Conservation (phyloP, 495 filamentous ascomycete species). For the Aspergillus cristatus region DNA sequence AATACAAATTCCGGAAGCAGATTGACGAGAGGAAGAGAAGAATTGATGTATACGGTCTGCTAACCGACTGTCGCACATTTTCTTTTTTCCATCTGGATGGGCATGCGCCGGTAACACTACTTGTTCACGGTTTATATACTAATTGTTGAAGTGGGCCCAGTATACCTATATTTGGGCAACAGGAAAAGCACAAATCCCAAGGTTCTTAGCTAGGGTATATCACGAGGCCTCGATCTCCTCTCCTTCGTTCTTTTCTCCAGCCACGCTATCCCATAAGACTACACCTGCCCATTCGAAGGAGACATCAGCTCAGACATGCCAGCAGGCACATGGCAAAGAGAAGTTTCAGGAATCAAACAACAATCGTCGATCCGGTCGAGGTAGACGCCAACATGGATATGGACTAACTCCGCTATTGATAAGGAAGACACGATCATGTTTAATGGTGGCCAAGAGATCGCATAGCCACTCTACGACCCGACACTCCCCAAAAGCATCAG, state of each 20-base stretch:
- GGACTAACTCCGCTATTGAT: background rate
- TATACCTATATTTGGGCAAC: no score
- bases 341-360: background rate
- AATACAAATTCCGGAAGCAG: no score
- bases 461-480: background rate
- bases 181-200: no score
- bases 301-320: background rate
- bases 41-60: background rate
- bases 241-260: background rate
- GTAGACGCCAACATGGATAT: no score
- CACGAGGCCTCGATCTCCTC: background rate
- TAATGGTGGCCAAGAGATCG: background rate
- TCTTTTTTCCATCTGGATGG: no score
- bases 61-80: background rate
- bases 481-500: background rate
- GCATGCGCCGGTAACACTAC: no score
- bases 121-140: no score
- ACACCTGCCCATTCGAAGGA: background rate
- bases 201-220: no score
- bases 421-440: background rate
- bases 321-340: background rate
- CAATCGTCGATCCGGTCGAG: no score
- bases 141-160: no score
- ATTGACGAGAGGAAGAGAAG: no score
- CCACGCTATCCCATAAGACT: background rate